Percentiles rank a stretch among this genome's conserved stretches.
Evolutionary conservation across 306 rosid species (phyloP).

Genomic region (Calophaca sinica): DNA sequence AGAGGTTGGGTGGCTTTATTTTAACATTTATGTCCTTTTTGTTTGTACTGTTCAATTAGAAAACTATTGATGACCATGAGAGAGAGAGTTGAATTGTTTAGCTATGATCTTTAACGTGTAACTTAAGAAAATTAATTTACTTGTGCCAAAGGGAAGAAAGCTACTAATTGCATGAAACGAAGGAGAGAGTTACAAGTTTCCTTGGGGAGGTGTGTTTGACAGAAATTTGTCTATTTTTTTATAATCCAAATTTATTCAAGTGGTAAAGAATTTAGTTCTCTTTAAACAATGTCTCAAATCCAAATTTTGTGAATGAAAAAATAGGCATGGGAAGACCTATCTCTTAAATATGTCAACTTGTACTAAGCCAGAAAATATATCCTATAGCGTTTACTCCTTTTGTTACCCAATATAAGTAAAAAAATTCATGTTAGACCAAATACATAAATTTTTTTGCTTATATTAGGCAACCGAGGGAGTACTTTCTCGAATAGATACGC

Average conservation of each 20-base stretch:
- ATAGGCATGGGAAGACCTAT: too few relatives aligned
- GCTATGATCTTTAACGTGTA: slow-evolving; percentile 23
- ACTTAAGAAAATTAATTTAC: slow-evolving; percentile 25
- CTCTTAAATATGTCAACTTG: too few relatives aligned
- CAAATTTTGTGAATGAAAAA: too few relatives aligned
- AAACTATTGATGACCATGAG: slow-evolving; percentile 24
- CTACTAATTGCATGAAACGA: slow-evolving; percentile 26
- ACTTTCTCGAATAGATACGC: too few relatives aligned
- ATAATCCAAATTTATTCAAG: not conserved
- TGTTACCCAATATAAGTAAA: too few relatives aligned
- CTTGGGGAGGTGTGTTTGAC: slow-evolving; percentile 11
- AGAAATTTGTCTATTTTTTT: not conserved
- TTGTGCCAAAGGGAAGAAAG: slow-evolving; percentile 32
- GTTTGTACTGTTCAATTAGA: slow-evolving; percentile 6
- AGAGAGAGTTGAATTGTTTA: slow-evolving; percentile 38
- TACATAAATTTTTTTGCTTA: too few relatives aligned
- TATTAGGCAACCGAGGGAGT: too few relatives aligned
- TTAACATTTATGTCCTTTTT: slow-evolving; percentile 41
- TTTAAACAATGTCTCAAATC: too few relatives aligned
- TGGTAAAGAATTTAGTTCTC: too few relatives aligned
- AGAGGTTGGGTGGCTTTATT: slow-evolving; percentile 56
- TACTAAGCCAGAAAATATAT: too few relatives aligned
- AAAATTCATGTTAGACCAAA: too few relatives aligned
- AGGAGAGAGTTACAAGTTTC: slow-evolving; percentile 1
- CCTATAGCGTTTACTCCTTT: too few relatives aligned